Evolutionary conservation across 257 asterid species (phyloP).

Genomic region (Coffea eugenioides): DNA sequence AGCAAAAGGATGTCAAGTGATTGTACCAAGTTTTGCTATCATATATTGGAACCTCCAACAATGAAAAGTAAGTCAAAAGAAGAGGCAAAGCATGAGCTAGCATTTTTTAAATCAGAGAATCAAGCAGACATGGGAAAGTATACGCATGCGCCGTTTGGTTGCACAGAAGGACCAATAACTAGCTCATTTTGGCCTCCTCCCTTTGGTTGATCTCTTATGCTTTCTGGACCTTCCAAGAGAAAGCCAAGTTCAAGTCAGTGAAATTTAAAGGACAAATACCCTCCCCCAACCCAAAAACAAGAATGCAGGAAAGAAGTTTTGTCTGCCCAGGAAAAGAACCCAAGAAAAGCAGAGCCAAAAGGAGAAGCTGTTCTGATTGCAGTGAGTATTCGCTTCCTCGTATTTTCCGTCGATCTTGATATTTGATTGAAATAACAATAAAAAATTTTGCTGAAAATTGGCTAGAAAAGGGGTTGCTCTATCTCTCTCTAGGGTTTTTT

Average conservation of each 20-base stretch:
- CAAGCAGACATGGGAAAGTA: constrained; percentile 6
- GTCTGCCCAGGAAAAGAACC: neutral
- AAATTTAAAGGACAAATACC: constrained; percentile 3
- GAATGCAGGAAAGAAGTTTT: neutral
- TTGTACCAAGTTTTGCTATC: neutral
- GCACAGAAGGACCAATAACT: constrained; percentile 61
- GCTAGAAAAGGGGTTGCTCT: too few relatives aligned
- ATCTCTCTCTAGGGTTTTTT: too few relatives aligned
- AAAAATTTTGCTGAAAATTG: too few relatives aligned
- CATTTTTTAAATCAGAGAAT: constrained; percentile 1
- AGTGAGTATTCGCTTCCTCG: neutral
- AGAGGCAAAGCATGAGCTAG: neutral
- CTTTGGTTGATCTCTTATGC: constrained; percentile 44
- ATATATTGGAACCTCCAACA: neutral
- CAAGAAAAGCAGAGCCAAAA: neutral
- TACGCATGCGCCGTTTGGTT: constrained; percentile 55
- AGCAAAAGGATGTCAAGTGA: constrained; percentile 13
- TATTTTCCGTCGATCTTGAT: too few relatives aligned
- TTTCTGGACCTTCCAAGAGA: constrained; percentile 70
- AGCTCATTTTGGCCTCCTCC: constrained; percentile 47
- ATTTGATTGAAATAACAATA: too few relatives aligned
- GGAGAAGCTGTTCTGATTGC: neutral
- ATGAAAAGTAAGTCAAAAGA: neutral
- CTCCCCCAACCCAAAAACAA: neutral
- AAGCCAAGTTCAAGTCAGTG: constrained; percentile 21